A percentile compares a stretch with the other conserved stretches of the same genome.
These are phyloP conservation scores for Hypocreales sp. DNA, from an alignment of 2,329 filamentous ascomycete genomes.

Conservation along the genomic window DNA sequence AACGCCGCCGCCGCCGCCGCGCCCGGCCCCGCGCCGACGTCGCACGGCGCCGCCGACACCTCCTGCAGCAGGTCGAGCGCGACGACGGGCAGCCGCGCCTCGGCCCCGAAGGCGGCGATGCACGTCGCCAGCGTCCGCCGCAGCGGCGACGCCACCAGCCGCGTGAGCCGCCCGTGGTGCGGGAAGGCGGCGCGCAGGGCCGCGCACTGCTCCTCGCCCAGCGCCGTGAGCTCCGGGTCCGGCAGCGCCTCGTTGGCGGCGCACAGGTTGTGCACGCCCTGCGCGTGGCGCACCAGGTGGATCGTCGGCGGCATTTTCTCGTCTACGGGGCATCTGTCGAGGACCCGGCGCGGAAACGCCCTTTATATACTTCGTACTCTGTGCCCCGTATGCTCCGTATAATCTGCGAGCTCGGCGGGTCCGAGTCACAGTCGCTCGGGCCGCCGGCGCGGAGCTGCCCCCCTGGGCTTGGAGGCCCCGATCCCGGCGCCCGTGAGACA, in stretches of 20 bases:
- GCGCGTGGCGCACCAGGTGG: constrained; percentile 57
- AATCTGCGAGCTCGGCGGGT: too few species aligned
- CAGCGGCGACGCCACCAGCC: constrained; percentile 65
- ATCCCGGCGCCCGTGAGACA: too few species aligned
- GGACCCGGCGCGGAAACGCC: too few species aligned
- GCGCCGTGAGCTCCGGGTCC: constrained; percentile 65
- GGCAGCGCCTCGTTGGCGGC: constrained; percentile 52
- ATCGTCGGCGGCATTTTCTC: constrained; percentile 37
- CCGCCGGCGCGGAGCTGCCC: too few species aligned
- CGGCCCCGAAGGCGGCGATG: constrained; percentile 48
- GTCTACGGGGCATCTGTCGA: too few species aligned
- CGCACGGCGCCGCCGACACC: constrained; percentile 57
- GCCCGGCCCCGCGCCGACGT: constrained; percentile 47
- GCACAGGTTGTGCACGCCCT: constrained; percentile 70
- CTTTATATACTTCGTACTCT: too few species aligned
- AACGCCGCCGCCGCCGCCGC: constrained; percentile 44
- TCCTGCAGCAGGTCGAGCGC: constrained; percentile 69
- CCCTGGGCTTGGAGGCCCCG: too few species aligned
- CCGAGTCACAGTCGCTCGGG: too few species aligned
- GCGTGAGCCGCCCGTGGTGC: constrained; percentile 46
- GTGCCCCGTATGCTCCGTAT: too few species aligned
- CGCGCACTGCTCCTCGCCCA: constrained; percentile 63
- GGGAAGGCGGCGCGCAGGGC: constrained; percentile 48
- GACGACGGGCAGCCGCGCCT: constrained; percentile 32
- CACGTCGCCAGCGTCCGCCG: constrained; percentile 70